Evolutionary conservation across 1,284 basidiomycete species (phyloP).

Genomic region (Cutaneotrichosporon cyanovorans): DNA sequence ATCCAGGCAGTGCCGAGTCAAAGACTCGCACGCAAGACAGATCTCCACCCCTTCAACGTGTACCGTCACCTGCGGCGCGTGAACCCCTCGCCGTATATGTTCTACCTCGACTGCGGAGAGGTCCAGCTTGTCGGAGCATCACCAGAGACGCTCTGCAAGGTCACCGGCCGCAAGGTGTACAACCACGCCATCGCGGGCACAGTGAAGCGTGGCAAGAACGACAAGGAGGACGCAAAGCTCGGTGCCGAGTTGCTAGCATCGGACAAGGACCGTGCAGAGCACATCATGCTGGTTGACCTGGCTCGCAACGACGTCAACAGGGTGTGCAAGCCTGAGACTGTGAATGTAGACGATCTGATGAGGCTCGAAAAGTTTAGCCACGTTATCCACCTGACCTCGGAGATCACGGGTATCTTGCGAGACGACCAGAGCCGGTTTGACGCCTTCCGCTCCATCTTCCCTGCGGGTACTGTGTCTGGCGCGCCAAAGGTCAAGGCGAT

Average conservation of each 20-base stretch:
- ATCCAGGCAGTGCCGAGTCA: constrained; percentile 99
- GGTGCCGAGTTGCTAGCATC: constrained; percentile 68
- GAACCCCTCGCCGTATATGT: constrained; percentile 99
- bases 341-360: constrained; percentile 95
- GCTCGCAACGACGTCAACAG: constrained; percentile 99
- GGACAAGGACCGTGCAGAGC: constrained; percentile 93
- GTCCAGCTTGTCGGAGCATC: constrained; percentile 92
- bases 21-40: constrained; percentile 72
- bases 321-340: constrained; percentile 89
- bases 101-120: constrained; percentile 90
- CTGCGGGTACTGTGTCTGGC: constrained; percentile 97
- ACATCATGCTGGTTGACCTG: constrained; percentile 98
- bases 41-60: constrained; percentile 93
- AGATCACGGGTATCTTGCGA: constrained; percentile 81
- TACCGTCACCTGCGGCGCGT: constrained; percentile 87
- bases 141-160: constrained; percentile 96
- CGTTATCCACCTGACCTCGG: constrained; percentile 94
- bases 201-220: constrained; percentile 73
- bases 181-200: constrained; percentile 99
- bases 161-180: constrained; percentile 82
- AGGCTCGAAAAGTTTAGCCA: constrained; percentile 91
- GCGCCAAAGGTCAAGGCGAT: constrained; percentile 99
- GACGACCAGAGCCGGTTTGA: constrained; percentile 85
- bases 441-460: constrained; percentile 98
- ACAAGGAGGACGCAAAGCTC: constrained; percentile 75